phyloP scores from a whole-genome alignment of 1,139 yeast species.

The Entelexis paramagnoliae region DNA sequence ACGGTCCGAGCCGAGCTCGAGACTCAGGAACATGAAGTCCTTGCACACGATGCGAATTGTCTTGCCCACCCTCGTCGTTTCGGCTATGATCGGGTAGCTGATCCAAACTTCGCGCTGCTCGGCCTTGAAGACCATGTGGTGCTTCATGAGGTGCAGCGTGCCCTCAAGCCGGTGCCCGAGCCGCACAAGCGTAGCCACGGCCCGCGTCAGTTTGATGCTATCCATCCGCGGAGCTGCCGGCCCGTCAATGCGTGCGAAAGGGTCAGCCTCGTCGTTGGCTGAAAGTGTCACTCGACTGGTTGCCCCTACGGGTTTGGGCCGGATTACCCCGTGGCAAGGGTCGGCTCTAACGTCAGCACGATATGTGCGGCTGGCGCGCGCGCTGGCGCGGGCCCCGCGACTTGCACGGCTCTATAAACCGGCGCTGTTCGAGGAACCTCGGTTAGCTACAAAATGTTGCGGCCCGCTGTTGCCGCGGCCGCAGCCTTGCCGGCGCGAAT shows the following conservation, averaged over 20 bases:
- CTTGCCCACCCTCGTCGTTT: constrained; percentile 17
- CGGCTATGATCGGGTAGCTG: constrained; percentile 75
- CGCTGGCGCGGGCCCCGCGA: too few species aligned
- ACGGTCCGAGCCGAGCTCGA: constrained; percentile 55
- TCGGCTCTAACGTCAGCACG: background rate
- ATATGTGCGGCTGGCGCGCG: too few species aligned
- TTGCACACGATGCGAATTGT: constrained; percentile 61
- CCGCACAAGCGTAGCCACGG: constrained; percentile 22
- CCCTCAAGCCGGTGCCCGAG: constrained; percentile 56
- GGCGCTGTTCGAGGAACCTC: too few species aligned
- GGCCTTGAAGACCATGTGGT: constrained; percentile 69
- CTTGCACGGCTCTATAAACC: too few species aligned
- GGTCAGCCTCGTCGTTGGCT: constrained; percentile 1
- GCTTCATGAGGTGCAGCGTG: constrained; percentile 65
- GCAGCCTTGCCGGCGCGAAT: background rate
- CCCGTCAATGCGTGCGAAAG: background rate
- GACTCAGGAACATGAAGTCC: constrained; percentile 76
- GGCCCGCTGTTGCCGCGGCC: too few species aligned
- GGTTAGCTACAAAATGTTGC: too few species aligned
- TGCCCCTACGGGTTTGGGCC: constrained; percentile 2
- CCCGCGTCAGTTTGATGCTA: constrained; percentile 20
- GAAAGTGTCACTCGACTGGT: background rate
- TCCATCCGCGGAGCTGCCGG: constrained; percentile 17
- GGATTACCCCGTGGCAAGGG: background rate
- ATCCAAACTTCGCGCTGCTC: constrained; percentile 69